A percentile compares a stretch with the other conserved stretches of the same genome.
These are phyloP conservation scores for Mucor piriformis DNA, from an alignment of 371 early-diverging fungal genomes.

Conservation along the genomic window DNA sequence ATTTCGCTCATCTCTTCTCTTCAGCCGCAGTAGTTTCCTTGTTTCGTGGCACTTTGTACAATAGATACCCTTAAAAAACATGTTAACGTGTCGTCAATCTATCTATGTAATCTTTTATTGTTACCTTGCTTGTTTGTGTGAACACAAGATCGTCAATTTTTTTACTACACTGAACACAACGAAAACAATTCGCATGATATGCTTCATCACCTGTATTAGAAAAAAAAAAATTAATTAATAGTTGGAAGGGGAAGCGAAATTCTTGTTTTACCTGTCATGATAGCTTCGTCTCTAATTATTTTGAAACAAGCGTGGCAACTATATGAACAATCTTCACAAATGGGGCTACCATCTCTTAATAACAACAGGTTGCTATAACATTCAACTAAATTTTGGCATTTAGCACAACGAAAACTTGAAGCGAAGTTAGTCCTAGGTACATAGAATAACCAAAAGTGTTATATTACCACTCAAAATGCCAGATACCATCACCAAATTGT, in stretches of 20 bases:
- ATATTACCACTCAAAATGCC: slow-evolving; percentile 57
- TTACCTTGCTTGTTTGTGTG: slow-evolving; percentile 77
- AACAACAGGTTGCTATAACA: slow-evolving; percentile 81
- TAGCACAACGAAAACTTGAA: slow-evolving; percentile 77
- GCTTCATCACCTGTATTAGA: slow-evolving; percentile 69
- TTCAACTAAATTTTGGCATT: slow-evolving; percentile 75
- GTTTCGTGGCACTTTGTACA: slow-evolving; percentile 53
- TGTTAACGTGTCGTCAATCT: neutral
- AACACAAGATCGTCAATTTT: slow-evolving; percentile 80
- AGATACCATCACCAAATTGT: slow-evolving; percentile 83
- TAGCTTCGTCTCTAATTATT: slow-evolving; percentile 87
- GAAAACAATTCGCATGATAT: slow-evolving; percentile 86
- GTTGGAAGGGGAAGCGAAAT: too few species aligned
- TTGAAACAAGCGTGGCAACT: slow-evolving; percentile 79
- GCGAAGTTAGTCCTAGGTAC: neutral
- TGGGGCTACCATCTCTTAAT: slow-evolving; percentile 80
- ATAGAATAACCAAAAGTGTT: neutral
- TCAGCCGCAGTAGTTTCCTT: slow-evolving; percentile 40
- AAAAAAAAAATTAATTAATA: slow-evolving; percentile 1
- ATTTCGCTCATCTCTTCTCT: slow-evolving; percentile 42
- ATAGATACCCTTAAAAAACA: too few species aligned
- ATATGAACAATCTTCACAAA: slow-evolving; percentile 89
- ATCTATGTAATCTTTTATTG: neutral
- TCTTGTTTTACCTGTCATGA: slow-evolving; percentile 82
- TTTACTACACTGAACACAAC: slow-evolving; percentile 72